Evolutionary conservation across 345 rosid genomes (phyloP).

Genomic region (Eucalyptus curtisii): DNA sequence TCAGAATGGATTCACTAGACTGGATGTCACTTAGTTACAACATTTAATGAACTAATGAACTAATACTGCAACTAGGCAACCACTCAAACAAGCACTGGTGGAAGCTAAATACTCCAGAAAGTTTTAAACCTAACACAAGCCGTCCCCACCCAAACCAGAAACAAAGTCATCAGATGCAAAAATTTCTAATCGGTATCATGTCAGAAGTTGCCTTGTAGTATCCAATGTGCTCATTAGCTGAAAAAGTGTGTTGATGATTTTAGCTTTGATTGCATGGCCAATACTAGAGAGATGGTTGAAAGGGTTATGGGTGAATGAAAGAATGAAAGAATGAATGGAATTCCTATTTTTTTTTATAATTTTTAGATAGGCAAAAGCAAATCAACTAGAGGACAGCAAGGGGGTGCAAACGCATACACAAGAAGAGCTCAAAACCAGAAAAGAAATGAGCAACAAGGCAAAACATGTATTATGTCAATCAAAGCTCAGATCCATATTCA

Average conservation of each 20-base stretch:
- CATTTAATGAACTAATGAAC: neutral
- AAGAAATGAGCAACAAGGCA: neutral
- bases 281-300: neutral
- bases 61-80: neutral
- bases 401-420: neutral
- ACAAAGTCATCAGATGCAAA: neutral
- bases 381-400: neutral
- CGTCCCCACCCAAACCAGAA: neutral
- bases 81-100: neutral
- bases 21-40: neutral
- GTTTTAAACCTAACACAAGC: neutral
- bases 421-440: neutral
- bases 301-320: neutral
- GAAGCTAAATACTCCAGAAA: neutral
- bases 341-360: neutral
- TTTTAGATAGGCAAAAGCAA: neutral
- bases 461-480: neutral
- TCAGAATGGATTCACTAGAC: neutral
- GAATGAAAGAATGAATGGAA: neutral
- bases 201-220: neutral
- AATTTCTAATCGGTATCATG: neutral
- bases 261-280: neutral
- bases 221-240: neutral
- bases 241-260: neutral
- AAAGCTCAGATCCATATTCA: neutral